Evolutionary conservation across 495 filamentous ascomycete species (phyloP), one percentile per base, ranked within the genome.

Genomic region (Penicillium argentinense): DNA sequence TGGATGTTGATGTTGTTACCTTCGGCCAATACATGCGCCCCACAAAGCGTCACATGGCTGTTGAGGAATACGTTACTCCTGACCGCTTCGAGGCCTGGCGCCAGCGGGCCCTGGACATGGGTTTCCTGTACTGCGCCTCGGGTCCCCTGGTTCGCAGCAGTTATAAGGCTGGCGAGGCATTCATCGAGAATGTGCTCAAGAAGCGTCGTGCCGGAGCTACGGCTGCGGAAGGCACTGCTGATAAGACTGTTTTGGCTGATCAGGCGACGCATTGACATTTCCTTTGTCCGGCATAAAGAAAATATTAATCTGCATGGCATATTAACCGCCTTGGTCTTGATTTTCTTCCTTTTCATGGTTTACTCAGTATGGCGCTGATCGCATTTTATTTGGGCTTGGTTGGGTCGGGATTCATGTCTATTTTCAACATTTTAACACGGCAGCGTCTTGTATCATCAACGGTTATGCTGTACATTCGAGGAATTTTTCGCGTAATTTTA

Each of bases 11-110:
- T 49, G 89, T 98, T 9, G 89, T 98, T 27, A 98, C 93, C 0
- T 97, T 98, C 48, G 93, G 95, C 3, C 93, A 98, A 75, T 98
- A 98, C 74, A 98, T 98, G 93, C 87, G 91, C 3, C 93, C 93
- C 9, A 98, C 93, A 8, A 97, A 96, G 78, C 80, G 91, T 3
- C 93, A 98, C 69, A 92, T 98, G 84, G 84, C 91, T 60, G 93
- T 98, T 11, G 83, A 91, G 53, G 88, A 91, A 58, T 98, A 98
- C 62, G 80, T 97, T 25, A 91, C 90, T 0, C 93, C 93, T 1
- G 87, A 86, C 29, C 78, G 80, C 33, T 98, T 98, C 56, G 95
- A 97, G 59, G 68, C 86, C 44, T 97, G 95, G 95, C 79, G 87
- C 36, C 77, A 89, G 68, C 82, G 91, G 27, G 95, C 93, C 6